phyloP scores from a whole-genome alignment of 2,329 filamentous ascomycete genomes.

The Fusarium tuaranense region DNA sequence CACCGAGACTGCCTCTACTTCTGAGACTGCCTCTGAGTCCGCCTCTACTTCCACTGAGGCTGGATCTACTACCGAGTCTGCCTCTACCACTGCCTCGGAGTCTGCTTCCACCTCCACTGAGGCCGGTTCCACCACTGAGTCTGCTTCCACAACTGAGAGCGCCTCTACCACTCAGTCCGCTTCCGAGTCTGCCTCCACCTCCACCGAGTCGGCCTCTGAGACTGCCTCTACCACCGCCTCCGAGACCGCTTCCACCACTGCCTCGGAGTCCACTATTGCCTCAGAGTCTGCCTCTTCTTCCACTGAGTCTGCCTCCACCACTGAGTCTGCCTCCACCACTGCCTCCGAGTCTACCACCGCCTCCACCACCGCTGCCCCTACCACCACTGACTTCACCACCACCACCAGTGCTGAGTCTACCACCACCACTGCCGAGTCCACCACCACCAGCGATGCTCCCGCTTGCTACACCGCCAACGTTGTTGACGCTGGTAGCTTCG shows the following conservation, averaged over 20 bases:
- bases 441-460: not conserved
- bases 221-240: not conserved
- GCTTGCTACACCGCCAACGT: not conserved
- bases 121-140: not conserved
- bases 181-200: not conserved
- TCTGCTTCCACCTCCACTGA: not conserved
- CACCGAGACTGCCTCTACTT: not conserved
- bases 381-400: not conserved
- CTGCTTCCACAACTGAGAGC: not conserved
- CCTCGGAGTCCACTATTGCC: not conserved
- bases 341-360: not conserved
- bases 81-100: not conserved
- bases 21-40: not conserved
- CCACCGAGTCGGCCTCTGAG: not conserved
- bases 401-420: not conserved
- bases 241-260: not conserved
- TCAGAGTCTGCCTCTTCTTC: not conserved
- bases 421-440: not conserved
- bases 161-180: not conserved
- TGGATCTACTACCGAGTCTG: not conserved
- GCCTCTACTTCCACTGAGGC: not conserved
- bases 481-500: constrained; percentile 11
- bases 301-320: not conserved
- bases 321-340: not conserved
- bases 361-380: not conserved